Base-by-base conservation (phyloP, 108 stramenopile genomes). In the Skeletonema menzelii region DNA sequence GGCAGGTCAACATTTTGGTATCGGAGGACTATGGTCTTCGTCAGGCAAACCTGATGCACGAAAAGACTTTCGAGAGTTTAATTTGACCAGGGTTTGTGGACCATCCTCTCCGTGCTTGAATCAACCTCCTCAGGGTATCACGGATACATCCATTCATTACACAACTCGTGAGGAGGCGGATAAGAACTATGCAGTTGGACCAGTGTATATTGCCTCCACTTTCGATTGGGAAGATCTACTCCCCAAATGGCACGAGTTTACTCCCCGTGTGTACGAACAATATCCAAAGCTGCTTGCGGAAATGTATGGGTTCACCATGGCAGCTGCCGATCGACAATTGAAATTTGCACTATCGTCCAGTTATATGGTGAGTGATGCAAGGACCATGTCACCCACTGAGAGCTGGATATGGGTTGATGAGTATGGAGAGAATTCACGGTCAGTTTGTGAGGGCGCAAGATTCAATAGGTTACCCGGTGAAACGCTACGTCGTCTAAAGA, bases 231-330 rank as follows among this genome's bases (percentile, higher is more conserved):
- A 59, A 28, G 56, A 26, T 66, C 82, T 73, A 62, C 73, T 61
- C 30, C 47, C 72, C 13, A 79, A 73, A 27, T 94, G 93, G 93
- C 15, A 83, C 10, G 80, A 80, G 10, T 83, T 89, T 67, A 90
- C 85, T 8, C 87, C 89, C 10, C 31, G 75, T n/a, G 88, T 91
- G 5, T 86, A 92, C 65, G 75, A 75, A 24, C 78, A 88, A 34
- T 90, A 89, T 46, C 88, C 91, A 10, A 69, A 88, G 32, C 69
- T 96, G 15, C 65, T 98, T 27, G 91, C 95, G 32, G 97, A 97
- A 75, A 97, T 97, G 97, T 97, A 89, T 76, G 95, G 80, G 0
- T 97, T 92, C 68, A 83, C 85, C 46, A 85, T 96, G 37, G 92
- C 96, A 22, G 92, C 93, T 4, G 96, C 95, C 11, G 88, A 94